Evolutionary conservation across 2,329 filamentous ascomycete species (phyloP).

Genomic region (Trichoderma guizhouense): DNA sequence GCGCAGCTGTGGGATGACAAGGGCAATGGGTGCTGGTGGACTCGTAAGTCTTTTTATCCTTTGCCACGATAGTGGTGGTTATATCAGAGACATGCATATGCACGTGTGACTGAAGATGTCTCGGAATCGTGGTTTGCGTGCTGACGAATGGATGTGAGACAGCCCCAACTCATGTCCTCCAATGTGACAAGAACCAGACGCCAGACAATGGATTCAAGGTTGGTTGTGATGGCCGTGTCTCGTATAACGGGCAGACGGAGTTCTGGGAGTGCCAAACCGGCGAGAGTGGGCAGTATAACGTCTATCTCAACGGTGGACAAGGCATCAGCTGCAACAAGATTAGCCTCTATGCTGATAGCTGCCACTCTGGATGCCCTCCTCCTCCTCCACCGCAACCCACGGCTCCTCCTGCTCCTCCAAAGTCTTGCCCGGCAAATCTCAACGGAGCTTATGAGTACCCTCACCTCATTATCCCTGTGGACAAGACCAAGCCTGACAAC

Average conservation of each 20-base stretch:
- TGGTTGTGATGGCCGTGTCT: constrained; percentile 49
- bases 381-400: constrained; percentile 12
- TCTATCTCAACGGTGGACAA: constrained; percentile 45
- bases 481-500: constrained; percentile 50
- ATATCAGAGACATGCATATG: background rate
- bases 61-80: background rate
- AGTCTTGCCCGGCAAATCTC: constrained; percentile 43
- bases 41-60: constrained; percentile 41
- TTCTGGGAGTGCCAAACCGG: constrained; percentile 61
- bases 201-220: constrained; percentile 56
- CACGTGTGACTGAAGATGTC: background rate
- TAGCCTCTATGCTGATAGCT: constrained; percentile 42
- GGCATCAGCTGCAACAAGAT: constrained; percentile 47
- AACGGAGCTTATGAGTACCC: constrained; percentile 52
- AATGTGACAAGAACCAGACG: constrained; percentile 55
- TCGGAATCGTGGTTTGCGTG: constrained; percentile 4
- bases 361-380: constrained; percentile 26
- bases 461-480: constrained; percentile 60
- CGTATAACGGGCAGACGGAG: constrained; percentile 46
- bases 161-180: constrained; percentile 57
- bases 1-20: constrained; percentile 54
- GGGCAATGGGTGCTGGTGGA: constrained; percentile 61
- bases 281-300: constrained; percentile 51
- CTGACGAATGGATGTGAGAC: constrained; percentile 10
- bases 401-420: constrained; percentile 20